Evolutionary conservation across 106 monocot genomes (phyloP).

Genomic region (Platanthera zijinensis): DNA sequence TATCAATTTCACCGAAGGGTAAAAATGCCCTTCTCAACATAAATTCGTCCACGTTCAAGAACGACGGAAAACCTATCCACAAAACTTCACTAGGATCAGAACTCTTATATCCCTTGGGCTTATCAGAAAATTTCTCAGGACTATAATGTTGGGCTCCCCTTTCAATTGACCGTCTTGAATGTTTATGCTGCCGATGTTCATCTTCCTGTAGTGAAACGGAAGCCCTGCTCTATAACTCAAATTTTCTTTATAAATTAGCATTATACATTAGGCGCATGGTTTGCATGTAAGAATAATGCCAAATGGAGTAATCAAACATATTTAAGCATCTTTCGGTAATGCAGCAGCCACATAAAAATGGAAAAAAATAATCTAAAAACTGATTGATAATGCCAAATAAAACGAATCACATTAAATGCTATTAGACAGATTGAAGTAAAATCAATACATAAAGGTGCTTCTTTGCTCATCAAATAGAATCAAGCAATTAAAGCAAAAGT

Average conservation of each 20-base stretch:
- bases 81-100: constrained; percentile 83
- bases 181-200: constrained; percentile 30
- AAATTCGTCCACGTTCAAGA: constrained; percentile 58
- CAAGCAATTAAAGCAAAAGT: background rate
- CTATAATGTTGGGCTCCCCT: constrained; percentile 18
- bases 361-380: background rate
- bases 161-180: constrained; percentile 30
- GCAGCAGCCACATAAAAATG: background rate
- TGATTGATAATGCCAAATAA: background rate
- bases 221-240: constrained; percentile 66
- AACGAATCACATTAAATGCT: background rate
- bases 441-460: background rate
- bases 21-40: constrained; percentile 68
- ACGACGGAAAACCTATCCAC: constrained; percentile 85
- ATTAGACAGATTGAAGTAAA: background rate
- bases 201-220: constrained; percentile 37
- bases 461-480: constrained; percentile 3
- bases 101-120: constrained; percentile 27
- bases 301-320: background rate
- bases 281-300: background rate
- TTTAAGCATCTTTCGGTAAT: background rate
- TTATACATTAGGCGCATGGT: constrained; percentile 2
- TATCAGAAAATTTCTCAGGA: constrained; percentile 43
- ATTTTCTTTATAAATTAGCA: constrained; percentile 1
- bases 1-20: constrained; percentile 80